phyloP scores from a whole-genome alignment of 1,284 basidiomycete species.

The Boletus sp. region DNA sequence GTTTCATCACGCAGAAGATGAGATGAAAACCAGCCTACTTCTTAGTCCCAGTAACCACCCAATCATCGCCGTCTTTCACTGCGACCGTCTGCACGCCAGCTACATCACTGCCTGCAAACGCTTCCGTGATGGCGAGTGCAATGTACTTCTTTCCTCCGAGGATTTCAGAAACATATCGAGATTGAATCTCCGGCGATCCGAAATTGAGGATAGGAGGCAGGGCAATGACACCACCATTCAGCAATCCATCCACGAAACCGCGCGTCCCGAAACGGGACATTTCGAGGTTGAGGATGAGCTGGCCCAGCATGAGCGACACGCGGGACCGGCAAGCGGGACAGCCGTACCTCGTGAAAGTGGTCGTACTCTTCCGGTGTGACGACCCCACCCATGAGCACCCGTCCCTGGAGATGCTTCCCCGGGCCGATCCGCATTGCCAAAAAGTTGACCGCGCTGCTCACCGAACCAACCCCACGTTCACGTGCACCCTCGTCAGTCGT shows the following conservation, averaged over 20 bases:
- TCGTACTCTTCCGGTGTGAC: slow-evolving; percentile 89
- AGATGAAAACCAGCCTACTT: slow-evolving; percentile 45
- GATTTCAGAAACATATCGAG: slow-evolving; percentile 66
- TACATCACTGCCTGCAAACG: slow-evolving; percentile 93
- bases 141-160: slow-evolving; percentile 80
- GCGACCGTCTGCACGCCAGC: slow-evolving; percentile 82
- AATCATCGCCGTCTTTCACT: slow-evolving; percentile 75
- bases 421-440: slow-evolving; percentile 93
- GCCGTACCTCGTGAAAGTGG: slow-evolving; percentile 68
- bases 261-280: slow-evolving; percentile 78
- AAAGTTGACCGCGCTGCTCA: slow-evolving; percentile 62
- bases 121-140: slow-evolving; percentile 71
- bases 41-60: slow-evolving; percentile 88
- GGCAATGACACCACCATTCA: slow-evolving; percentile 81
- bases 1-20: no score
- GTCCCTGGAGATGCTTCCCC: slow-evolving; percentile 85
- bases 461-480: no score
- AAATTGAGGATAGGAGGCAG: slow-evolving; percentile 87
- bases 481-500: neutral
- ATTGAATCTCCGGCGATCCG: slow-evolving; percentile 70
- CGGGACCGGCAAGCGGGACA: neutral
- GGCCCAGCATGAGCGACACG: slow-evolving; percentile 17
- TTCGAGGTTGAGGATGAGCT: slow-evolving; percentile 86
- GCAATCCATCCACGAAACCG: slow-evolving; percentile 79
- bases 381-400: slow-evolving; percentile 75